These are phyloP conservation scores for Apiotrichum akiyoshidainum DNA, from an alignment of 1,284 basidiomycete genomes.

Conservation along the genomic window DNA sequence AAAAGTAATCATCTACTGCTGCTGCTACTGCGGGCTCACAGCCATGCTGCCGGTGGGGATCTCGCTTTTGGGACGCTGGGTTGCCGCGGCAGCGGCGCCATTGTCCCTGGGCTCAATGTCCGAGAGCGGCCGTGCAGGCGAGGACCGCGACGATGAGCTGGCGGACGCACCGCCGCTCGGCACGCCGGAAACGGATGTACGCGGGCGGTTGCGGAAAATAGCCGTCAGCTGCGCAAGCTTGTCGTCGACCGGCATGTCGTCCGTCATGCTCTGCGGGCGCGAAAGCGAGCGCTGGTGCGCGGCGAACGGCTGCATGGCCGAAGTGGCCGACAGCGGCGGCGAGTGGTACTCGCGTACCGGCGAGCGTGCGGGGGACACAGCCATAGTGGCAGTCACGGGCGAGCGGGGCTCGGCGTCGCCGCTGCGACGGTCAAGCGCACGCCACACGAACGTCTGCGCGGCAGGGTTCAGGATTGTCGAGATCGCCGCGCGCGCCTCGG, in stretches of 20 bases:
- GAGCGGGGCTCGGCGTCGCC: slow-evolving; percentile 36
- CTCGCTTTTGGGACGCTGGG: slow-evolving; percentile 5
- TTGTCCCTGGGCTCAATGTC: slow-evolving; percentile 1
- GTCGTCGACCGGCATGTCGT: slow-evolving; percentile 32
- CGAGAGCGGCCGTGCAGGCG: slow-evolving; percentile 2
- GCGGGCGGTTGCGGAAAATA: slow-evolving; percentile 27
- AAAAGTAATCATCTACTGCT: neutral
- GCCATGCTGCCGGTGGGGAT: neutral
- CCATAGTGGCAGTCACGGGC: neutral
- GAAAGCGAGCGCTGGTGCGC: slow-evolving; percentile 13
- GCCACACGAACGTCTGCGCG: slow-evolving; percentile 41
- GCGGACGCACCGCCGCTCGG: neutral
- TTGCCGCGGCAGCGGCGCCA: no score
- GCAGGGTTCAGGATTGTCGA: slow-evolving; percentile 32
- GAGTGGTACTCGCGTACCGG: slow-evolving; percentile 20
- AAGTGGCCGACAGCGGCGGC: slow-evolving; percentile 17
- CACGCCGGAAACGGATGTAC: neutral
- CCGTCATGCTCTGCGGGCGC: slow-evolving; percentile 11
- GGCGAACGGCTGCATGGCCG: slow-evolving; percentile 13
- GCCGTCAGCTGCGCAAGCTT: slow-evolving; percentile 44
- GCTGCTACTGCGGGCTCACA: neutral
- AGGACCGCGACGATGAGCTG: neutral
- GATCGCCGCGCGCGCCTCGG: slow-evolving; percentile 65
- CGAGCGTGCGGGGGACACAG: slow-evolving; percentile 15
- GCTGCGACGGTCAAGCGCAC: slow-evolving; percentile 38